phyloP scores from a whole-genome alignment of 495 filamentous ascomycete species.

The Paragyromitra xinjiangensis region DNA sequence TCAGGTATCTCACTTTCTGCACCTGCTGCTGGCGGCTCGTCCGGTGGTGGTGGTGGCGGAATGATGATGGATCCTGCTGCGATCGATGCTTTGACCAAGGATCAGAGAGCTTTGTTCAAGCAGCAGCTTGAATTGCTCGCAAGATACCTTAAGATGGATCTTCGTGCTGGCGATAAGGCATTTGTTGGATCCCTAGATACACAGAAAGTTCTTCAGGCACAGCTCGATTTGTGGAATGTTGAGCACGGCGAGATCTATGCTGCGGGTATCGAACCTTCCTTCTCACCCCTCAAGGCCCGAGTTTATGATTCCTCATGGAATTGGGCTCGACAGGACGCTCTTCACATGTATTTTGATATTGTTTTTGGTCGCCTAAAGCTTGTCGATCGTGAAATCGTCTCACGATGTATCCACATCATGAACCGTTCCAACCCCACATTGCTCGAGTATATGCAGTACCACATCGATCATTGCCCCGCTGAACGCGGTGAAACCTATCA shows the following conservation, averaged over 20 bases:
- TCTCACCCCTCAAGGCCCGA: constrained; percentile 90
- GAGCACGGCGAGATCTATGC: constrained; percentile 98
- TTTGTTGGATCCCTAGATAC: constrained; percentile 83
- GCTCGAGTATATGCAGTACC: constrained; percentile 99
- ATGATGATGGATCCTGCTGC: constrained; percentile 99
- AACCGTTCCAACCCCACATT: constrained; percentile 95
- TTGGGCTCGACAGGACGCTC: constrained; percentile 96
- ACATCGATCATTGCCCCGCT: constrained; percentile 98
- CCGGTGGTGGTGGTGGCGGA: constrained; percentile 71
- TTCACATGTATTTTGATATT: constrained; percentile 99
- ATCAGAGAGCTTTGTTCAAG: constrained; percentile 93
- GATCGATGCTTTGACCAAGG: constrained; percentile 94
- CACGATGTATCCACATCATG: constrained; percentile 98
- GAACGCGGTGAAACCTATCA: constrained; percentile 97
- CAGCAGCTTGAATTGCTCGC: constrained; percentile 95
- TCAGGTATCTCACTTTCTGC: constrained; percentile 86
- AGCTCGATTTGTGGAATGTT: constrained; percentile 91
- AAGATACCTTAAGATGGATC: constrained; percentile 94
- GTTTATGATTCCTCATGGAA: constrained; percentile 99
- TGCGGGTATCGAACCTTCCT: constrained; percentile 89
- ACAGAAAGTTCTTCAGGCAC: constrained; percentile 83
- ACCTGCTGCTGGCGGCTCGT: constrained; percentile 74
- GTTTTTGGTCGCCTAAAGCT: constrained; percentile 94
- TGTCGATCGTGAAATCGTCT: constrained; percentile 97
- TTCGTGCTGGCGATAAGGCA: constrained; percentile 93